phyloP scores from a whole-genome alignment of 139 green algal species.

The Chlamydomonas asymmetrica region DNA sequence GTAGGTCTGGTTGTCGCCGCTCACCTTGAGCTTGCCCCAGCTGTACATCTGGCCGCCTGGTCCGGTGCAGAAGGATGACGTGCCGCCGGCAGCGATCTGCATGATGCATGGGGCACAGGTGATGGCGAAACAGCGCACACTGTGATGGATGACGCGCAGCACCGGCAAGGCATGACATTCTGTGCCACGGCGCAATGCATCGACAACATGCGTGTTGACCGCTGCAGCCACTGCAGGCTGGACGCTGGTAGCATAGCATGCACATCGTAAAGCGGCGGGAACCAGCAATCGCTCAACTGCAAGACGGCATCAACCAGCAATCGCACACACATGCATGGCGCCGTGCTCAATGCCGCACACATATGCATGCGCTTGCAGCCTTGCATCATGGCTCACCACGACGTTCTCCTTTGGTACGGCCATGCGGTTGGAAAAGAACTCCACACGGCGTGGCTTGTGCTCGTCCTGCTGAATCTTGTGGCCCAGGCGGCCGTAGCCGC shows the following conservation, averaged over 20 bases:
- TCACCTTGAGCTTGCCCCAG: constrained; percentile 92
- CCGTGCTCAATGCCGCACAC: not conserved
- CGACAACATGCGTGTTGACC: no score
- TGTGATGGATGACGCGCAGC: no score
- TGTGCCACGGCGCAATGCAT: no score
- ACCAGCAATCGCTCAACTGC: no score
- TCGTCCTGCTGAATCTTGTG: constrained; percentile 88
- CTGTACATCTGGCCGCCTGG: constrained; percentile 81
- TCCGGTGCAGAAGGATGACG: constrained; percentile 71
- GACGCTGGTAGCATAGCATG: no score
- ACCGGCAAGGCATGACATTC: no score
- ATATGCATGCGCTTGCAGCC: not conserved
- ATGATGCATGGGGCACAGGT: no score
- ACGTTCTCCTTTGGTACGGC: constrained; percentile 40
- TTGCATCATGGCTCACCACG: constrained; percentile 38
- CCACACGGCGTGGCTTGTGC: constrained; percentile 69
- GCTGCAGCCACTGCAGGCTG: no score
- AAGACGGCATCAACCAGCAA: no score
- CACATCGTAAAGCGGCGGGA: no score
- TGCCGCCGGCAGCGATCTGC: constrained; percentile 45
- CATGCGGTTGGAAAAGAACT: constrained; percentile 68
- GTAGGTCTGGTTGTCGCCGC: constrained; percentile 91
- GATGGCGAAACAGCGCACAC: no score
- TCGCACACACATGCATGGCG: no score
- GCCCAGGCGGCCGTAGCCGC: constrained; percentile 87